Percentiles rank a stretch among this genome's conserved stretches.
Conservation (phyloP, 2,329 filamentous ascomycete species). For the Trichoderma atroviride region DNA sequence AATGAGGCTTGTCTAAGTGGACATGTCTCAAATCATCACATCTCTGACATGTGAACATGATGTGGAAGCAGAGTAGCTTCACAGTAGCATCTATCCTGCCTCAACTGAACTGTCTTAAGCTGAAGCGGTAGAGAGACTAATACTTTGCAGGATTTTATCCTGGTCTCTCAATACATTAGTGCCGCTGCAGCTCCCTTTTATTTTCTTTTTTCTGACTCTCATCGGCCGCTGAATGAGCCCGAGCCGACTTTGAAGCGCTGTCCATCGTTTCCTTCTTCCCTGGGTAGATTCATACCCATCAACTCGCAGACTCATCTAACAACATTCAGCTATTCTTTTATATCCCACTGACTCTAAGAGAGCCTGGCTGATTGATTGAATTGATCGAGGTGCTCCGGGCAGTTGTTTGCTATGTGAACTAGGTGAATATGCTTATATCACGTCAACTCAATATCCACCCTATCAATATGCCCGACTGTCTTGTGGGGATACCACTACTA, state of each 20-base stretch:
- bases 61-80: not conserved
- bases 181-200: not conserved
- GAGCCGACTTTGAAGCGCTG: not conserved
- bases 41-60: not conserved
- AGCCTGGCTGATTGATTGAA: not conserved
- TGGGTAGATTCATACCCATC: not conserved
- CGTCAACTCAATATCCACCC: not conserved
- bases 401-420: not conserved
- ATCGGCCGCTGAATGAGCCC: not conserved
- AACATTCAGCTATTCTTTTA: not conserved
- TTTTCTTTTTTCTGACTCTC: not conserved
- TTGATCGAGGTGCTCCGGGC: not conserved
- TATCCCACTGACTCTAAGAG: not conserved
- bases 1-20: not conserved
- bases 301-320: not conserved
- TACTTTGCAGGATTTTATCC: not conserved
- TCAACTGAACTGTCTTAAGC: not conserved
- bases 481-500: not conserved
- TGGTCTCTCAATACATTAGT: not conserved
- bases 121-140: not conserved
- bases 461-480: not conserved
- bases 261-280: not conserved
- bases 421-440: not conserved
- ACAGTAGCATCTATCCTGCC: not conserved
- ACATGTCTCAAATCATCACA: not conserved